Percentiles rank a stretch among this genome's conserved stretches.
Evolutionary conservation across 1,284 basidiomycete genomes (phyloP).

Genomic region (Tranzscheliella williamsii): DNA sequence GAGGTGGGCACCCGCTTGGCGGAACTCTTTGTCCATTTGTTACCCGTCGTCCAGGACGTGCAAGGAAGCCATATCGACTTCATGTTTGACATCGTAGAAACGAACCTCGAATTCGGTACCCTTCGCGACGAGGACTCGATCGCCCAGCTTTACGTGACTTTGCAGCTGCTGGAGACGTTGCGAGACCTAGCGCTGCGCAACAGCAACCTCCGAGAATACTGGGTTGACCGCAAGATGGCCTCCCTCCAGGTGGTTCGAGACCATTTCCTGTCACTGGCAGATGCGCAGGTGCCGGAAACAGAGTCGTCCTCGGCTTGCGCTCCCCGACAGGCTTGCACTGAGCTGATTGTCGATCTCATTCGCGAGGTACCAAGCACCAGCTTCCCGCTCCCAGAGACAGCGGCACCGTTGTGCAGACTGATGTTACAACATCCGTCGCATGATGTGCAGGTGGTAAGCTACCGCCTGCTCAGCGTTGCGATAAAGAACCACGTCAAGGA

Average conservation of each 20-base stretch:
- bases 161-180: constrained; percentile 72
- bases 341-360: constrained; percentile 43
- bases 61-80: constrained; percentile 88
- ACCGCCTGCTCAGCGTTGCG: constrained; percentile 21
- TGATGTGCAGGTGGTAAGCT: constrained; percentile 45
- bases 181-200: constrained; percentile 75
- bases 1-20: constrained; percentile 76
- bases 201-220: constrained; percentile 71
- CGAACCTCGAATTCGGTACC: constrained; percentile 75
- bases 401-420: constrained; percentile 17
- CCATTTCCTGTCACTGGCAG: constrained; percentile 64
- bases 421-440: constrained; percentile 26
- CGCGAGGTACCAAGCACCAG: constrained; percentile 19
- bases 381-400: constrained; percentile 24
- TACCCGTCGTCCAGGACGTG: constrained; percentile 85
- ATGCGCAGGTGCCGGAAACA: not conserved
- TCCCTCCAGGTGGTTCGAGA: constrained; percentile 69
- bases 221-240: constrained; percentile 68
- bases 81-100: constrained; percentile 86
- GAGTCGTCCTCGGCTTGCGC: constrained; percentile 3
- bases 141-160: constrained; percentile 71
- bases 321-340: constrained; percentile 27
- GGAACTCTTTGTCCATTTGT: constrained; percentile 74
- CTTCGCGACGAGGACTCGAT: constrained; percentile 70
- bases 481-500: constrained; percentile 44